Evolutionary conservation across 2,329 filamentous ascomycete species (phyloP), one percentile per base, ranked within the genome.

Genomic region (Exophiala calicioides): DNA sequence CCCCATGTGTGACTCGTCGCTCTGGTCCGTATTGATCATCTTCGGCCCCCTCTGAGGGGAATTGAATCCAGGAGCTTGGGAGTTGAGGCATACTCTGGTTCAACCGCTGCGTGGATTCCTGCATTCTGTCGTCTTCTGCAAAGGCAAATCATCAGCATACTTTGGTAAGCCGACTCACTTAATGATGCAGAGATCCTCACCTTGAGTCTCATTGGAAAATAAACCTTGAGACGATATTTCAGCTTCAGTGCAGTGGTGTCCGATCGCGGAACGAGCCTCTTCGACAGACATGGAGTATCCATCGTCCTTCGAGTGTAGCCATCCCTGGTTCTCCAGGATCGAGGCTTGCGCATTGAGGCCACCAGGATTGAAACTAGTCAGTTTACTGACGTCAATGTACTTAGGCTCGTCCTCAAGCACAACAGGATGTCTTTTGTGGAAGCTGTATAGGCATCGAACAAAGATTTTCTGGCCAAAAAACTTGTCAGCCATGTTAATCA

Each of bases 381-480:
- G 26, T 21, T 44, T 44, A 10, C 20, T 6, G 12, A 26, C 18
- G 20, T 48, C 33, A 10, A 35, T 29, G n/a, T 30, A 27, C 23
- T 40, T 48, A 6, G 45, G 45, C 32, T 48, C 45, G 31, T 43
- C 31, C 24, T 48, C 45, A 8, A 48, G 32, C 16, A 38, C 20
- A 4, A 19, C 31, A 10, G 31, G 38, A 20, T 42, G 24, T n/a
- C n/a, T n/a, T n/a, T n/a, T n/a, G 19, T 50, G 47, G 7, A 50
- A 45, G 9, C 40, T 38, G 33, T 44, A 45, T 6, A 50, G 23
- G 26, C 30, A 45, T 13, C 35, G 40, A 4, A 45, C 47, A 21
- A 45, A 35, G 27, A 29, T 48, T 34, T 44, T 34, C 39, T 48
- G 19, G 6, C 24, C 4, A 34, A 18, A 34, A 12, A 7, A n/a